phyloP scores from a whole-genome alignment of 2,329 filamentous ascomycete genomes.

The Talaromyces sp. region DNA sequence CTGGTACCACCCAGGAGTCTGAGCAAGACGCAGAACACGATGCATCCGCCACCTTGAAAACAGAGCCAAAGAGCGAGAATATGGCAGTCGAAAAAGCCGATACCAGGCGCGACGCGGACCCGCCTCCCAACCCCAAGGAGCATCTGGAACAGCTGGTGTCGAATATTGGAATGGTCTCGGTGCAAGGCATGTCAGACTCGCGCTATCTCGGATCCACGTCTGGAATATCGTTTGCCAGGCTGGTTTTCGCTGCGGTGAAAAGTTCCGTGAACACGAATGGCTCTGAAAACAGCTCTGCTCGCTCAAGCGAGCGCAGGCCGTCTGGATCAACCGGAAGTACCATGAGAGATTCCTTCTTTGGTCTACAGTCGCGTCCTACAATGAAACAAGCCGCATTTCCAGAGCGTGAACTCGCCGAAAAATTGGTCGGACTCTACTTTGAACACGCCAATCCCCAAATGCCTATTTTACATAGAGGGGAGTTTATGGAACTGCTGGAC shows the following conservation, averaged over 20 bases:
- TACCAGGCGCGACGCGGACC: conserved; percentile 19
- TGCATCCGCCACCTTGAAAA: conserved; percentile 14
- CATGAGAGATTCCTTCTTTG: conserved; percentile 95
- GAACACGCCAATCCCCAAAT: conserved; percentile 96
- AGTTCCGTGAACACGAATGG: conserved; percentile 55
- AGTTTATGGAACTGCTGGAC: conserved; percentile 86
- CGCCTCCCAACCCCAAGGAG: conserved; percentile 43
- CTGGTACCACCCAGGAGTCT: conserved; percentile 25
- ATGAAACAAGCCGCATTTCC: conserved; percentile 85
- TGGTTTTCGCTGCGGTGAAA: conserved; percentile 91
- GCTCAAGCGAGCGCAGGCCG: conserved; percentile 51
- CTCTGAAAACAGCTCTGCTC: conserved; percentile 60
- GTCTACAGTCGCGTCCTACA: conserved; percentile 83
- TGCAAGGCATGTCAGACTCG: conserved; percentile 71
- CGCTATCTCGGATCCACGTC: conserved; percentile 79
- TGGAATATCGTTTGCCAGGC: conserved; percentile 87
- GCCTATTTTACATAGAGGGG: conserved; percentile 79
- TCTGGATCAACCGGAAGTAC: conserved; percentile 62
- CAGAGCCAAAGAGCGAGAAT: conserved; percentile 17
- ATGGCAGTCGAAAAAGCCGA: conserved; percentile 9
- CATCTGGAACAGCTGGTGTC: conserved; percentile 62
- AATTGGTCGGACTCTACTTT: conserved; percentile 80
- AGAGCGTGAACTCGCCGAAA: conserved; percentile 64
- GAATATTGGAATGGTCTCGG: conserved; percentile 69
- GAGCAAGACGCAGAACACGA: conserved; percentile 6